Conservation (phyloP, 2,329 filamentous ascomycete species). For the Aureobasidium sp. region DNA sequence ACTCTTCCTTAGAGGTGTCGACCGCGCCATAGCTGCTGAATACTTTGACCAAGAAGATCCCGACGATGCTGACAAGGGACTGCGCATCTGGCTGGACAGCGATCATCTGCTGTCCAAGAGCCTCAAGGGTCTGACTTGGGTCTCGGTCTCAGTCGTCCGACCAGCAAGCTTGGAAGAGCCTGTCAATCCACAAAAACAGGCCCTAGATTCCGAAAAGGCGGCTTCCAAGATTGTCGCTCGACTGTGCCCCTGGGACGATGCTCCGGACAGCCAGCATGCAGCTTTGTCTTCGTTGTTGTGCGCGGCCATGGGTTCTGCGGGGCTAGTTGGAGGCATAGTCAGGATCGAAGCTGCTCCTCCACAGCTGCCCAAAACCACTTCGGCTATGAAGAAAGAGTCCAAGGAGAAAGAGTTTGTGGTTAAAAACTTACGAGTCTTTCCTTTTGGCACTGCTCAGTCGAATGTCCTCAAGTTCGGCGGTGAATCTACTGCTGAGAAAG, state of each 20-base stretch:
- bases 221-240: conserved; percentile 68
- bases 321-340: conserved; percentile 76
- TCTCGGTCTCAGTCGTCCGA: conserved; percentile 76
- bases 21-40: conserved; percentile 60
- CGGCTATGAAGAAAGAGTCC: conserved; percentile 33
- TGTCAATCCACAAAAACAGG: conserved; percentile 64
- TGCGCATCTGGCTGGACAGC: conserved; percentile 79
- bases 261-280: conserved; percentile 71
- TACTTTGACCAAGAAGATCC: conserved; percentile 59
- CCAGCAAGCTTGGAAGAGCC: conserved; percentile 69
- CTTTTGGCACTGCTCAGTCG: conserved; percentile 50
- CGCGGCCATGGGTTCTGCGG: conserved; percentile 61
- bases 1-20: conserved; percentile 74
- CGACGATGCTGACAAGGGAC: conserved; percentile 47
- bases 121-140: conserved; percentile 70
- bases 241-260: conserved; percentile 73
- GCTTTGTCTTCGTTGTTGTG: conserved; percentile 75
- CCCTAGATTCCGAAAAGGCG: conserved; percentile 50
- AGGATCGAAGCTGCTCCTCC: conserved; percentile 76
- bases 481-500: conserved; percentile 74
- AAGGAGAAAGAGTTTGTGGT: conserved; percentile 42
- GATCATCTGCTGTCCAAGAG: conserved; percentile 66
- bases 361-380: conserved; percentile 58
- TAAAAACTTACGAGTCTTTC: conserved; percentile 68
- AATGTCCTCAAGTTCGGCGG: conserved; percentile 72